Percentiles rank a stretch among this genome's conserved stretches.
Evolutionary conservation across 768 basidiomycete species (phyloP).

Genomic region (Epithele typhae): DNA sequence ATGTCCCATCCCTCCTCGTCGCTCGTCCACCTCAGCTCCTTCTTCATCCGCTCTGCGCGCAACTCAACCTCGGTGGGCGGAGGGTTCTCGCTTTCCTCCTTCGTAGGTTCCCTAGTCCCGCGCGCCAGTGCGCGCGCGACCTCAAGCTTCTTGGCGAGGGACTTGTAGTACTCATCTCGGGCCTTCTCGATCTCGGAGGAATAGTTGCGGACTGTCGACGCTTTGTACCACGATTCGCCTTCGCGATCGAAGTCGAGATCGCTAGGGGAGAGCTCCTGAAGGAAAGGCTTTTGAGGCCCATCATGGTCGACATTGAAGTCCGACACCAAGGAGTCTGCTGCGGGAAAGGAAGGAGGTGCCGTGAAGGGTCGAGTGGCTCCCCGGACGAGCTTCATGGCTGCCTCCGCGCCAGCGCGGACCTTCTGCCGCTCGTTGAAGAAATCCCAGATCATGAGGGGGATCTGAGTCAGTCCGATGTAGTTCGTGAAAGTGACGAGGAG

Average conservation of each 20-base stretch:
- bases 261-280: constrained; percentile 20
- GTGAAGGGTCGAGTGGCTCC: constrained; percentile 57
- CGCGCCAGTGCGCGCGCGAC: constrained; percentile 72
- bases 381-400: constrained; percentile 71
- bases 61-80: constrained; percentile 88
- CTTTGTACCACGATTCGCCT: constrained; percentile 66
- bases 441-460: constrained; percentile 87
- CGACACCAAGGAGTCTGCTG: constrained; percentile 13
- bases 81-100: constrained; percentile 72
- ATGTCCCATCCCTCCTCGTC: constrained; percentile 80
- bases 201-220: constrained; percentile 48
- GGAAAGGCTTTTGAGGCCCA: constrained; percentile 16
- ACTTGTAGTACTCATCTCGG: constrained; percentile 72
- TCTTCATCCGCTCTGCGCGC: constrained; percentile 81
- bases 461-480: constrained; percentile 75
- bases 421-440: constrained; percentile 88
- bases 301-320: constrained; percentile 24
- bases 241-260: constrained; percentile 75
- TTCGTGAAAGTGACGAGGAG: constrained; percentile 72
- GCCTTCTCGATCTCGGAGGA: constrained; percentile 56
- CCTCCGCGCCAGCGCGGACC: constrained; percentile 77
- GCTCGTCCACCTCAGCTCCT: constrained; percentile 81
- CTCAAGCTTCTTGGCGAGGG: constrained; percentile 59
- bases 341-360: constrained; percentile 21
- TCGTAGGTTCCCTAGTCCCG: constrained; percentile 78